Conservation (phyloP, 176 grass and related monocot species). For the Chloris gayana region DNA sequence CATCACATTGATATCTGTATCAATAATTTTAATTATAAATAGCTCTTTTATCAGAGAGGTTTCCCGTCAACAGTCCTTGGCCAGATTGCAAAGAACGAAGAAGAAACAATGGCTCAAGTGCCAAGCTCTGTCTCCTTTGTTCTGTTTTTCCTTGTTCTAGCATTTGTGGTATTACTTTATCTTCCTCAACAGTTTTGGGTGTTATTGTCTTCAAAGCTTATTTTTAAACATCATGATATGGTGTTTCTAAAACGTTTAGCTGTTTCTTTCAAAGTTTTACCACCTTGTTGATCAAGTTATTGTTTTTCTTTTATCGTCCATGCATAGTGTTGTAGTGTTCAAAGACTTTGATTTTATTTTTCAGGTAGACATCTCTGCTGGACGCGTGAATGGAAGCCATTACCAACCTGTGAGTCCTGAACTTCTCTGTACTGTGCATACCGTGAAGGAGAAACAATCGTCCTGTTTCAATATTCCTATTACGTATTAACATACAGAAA, state of each 20-base stretch:
- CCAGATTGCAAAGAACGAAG: too few relatives aligned
- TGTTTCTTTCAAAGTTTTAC: too few relatives aligned
- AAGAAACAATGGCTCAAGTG: constrained; percentile 28
- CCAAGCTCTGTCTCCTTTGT: background rate
- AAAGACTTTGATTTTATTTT: background rate
- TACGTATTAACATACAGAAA: background rate
- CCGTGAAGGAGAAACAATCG: background rate
- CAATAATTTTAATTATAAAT: background rate
- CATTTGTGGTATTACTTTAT: constrained; percentile 30
- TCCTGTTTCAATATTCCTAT: background rate
- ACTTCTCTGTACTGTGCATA: background rate
- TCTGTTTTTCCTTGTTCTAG: constrained; percentile 22
- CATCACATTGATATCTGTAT: background rate
- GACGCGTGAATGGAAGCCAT: background rate
- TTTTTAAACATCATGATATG: background rate
- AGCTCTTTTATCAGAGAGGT: background rate
- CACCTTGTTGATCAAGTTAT: background rate
- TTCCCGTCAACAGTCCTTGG: background rate
- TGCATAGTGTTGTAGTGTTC: too few relatives aligned
- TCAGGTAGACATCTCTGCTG: constrained; percentile 21
- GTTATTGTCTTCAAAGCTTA: background rate
- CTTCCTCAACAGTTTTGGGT: background rate
- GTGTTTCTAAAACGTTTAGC: too few relatives aligned
- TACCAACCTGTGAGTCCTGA: constrained; percentile 12
- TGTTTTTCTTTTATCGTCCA: too few relatives aligned